These are phyloP conservation scores for Diplodia corticola DNA, from an alignment of 2,329 filamentous ascomycete genomes.

Conservation along the genomic window DNA sequence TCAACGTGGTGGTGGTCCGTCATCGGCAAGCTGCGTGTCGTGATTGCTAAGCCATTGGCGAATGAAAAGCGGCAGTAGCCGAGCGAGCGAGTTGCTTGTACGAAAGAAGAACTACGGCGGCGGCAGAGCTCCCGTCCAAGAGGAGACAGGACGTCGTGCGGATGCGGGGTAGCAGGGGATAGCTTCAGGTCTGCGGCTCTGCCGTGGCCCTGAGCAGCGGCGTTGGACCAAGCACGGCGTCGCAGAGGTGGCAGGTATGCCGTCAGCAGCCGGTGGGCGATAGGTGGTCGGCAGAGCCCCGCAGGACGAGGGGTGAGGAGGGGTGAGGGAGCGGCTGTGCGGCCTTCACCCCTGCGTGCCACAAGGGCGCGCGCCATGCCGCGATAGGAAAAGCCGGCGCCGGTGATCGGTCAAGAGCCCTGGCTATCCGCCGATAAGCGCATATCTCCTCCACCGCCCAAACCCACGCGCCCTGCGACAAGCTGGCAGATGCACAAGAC, in stretches of 20 bases:
- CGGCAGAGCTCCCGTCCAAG: too few relatives aligned
- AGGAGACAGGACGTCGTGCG: neutral
- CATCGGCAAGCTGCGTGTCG: neutral
- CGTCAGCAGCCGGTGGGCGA: neutral
- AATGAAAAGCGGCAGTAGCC: neutral
- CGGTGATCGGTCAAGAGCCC: slow-evolving; percentile 16
- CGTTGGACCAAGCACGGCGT: too few relatives aligned
- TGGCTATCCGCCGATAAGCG: slow-evolving; percentile 16
- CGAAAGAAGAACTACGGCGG: neutral
- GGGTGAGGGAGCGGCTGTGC: too few relatives aligned
- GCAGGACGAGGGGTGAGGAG: neutral
- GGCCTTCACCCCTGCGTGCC: neutral
- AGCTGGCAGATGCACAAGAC: neutral
- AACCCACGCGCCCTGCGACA: neutral
- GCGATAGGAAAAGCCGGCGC: slow-evolving; percentile 10
- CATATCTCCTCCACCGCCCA: slow-evolving; percentile 10
- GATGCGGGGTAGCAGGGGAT: neutral
- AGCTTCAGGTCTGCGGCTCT: neutral
- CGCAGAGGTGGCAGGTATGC: too few relatives aligned
- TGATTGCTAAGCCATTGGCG: neutral
- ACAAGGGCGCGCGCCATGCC: neutral
- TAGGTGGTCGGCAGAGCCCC: neutral
- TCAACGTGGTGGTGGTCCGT: neutral
- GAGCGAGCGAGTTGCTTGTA: neutral
- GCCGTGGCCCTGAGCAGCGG: neutral